These are phyloP conservation scores for Pestalotiopsis fici DNA, from an alignment of 2,329 filamentous ascomycete species.

Conservation along the genomic window DNA sequence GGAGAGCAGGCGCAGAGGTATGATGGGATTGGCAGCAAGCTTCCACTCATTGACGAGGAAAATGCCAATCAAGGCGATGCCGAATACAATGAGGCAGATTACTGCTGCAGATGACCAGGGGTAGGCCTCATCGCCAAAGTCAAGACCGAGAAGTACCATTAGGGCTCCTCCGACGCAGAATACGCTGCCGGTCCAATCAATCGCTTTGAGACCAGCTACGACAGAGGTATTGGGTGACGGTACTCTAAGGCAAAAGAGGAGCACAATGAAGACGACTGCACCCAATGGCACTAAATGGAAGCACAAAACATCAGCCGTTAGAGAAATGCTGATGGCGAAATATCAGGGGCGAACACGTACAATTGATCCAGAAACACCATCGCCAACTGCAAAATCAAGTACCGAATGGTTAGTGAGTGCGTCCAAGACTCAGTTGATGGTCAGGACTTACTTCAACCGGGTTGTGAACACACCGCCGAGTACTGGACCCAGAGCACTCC, in stretches of 20 bases:
- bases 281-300: constrained; percentile 41
- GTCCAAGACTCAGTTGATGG: too few relatives aligned
- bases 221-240: constrained; percentile 67
- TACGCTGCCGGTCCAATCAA: constrained; percentile 62
- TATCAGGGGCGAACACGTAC: constrained; percentile 27
- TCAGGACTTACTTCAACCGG: constrained; percentile 10
- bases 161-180: constrained; percentile 64
- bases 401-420: constrained; percentile 38
- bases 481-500: constrained; percentile 65
- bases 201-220: constrained; percentile 59
- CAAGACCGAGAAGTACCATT: constrained; percentile 71
- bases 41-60: constrained; percentile 65
- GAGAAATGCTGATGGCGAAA: neutral
- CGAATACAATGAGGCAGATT: constrained; percentile 64
- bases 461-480: constrained; percentile 66
- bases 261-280: constrained; percentile 57
- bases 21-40: constrained; percentile 66
- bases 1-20: constrained; percentile 64
- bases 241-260: constrained; percentile 66
- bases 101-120: constrained; percentile 65
- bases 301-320: too few relatives aligned
- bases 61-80: constrained; percentile 45
- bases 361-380: constrained; percentile 57
- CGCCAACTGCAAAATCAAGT: constrained; percentile 61
- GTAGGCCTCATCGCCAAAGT: constrained; percentile 65